Percentiles rank a stretch among this genome's conserved stretches.
phyloP scores from a whole-genome alignment of 164 flowering plant genomes.

The Macadamia tetraphylla region DNA sequence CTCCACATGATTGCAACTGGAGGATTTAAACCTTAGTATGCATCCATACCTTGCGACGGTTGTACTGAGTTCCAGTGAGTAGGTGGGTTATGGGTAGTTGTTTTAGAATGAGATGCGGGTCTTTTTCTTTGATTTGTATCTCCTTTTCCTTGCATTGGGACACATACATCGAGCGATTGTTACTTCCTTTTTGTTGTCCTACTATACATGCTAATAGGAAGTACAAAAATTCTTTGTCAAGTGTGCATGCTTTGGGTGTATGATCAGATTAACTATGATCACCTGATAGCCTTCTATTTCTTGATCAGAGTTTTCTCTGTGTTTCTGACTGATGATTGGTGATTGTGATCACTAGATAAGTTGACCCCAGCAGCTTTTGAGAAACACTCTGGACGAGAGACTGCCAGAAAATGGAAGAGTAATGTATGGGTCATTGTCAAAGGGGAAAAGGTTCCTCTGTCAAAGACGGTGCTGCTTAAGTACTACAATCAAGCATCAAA shows the following conservation, averaged over 20 bases:
- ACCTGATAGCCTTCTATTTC: background rate
- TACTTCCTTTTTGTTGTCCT: background rate
- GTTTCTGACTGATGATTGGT: slow-evolving; percentile 4
- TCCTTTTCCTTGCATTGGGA: too few species aligned
- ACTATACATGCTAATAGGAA: background rate
- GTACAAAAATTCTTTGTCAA: too few species aligned
- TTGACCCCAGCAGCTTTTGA: slow-evolving; percentile 87
- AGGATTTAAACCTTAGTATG: background rate
- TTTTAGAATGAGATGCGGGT: background rate
- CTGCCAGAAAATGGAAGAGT: slow-evolving; percentile 80
- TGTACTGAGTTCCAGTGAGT: background rate
- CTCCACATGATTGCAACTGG: background rate
- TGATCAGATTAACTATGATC: background rate
- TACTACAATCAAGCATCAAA: slow-evolving; percentile 62
- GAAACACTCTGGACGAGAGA: slow-evolving; percentile 88
- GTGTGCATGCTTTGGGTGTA: too few species aligned
- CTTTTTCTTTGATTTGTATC: too few species aligned
- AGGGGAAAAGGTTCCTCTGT: slow-evolving; percentile 76
- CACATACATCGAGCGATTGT: too few species aligned
- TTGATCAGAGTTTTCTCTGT: background rate
- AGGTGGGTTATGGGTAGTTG: background rate
- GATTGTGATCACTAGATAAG: slow-evolving; percentile 42
- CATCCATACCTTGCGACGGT: background rate
- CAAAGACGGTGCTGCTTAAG: slow-evolving; percentile 66
- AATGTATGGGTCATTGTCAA: slow-evolving; percentile 73